Conservation (phyloP, 1,139 yeast genomes). For the Lodderomyces orthopsilosis region DNA sequence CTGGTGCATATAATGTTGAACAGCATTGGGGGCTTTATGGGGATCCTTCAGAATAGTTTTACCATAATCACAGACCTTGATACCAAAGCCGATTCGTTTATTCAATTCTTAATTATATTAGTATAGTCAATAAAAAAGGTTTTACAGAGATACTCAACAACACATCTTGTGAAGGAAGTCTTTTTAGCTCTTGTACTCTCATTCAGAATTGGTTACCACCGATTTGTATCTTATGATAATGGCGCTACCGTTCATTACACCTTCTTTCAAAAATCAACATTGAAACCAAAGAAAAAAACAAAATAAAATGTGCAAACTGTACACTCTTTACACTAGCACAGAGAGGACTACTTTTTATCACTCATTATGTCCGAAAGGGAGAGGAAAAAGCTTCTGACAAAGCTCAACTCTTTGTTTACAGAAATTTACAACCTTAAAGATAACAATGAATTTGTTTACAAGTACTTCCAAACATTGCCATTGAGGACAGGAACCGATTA, state of each 20-base stretch:
- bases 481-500: slow-evolving; percentile 45
- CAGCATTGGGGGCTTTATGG: slow-evolving; percentile 68
- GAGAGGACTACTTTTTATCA: too few relatives aligned
- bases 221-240: too few relatives aligned
- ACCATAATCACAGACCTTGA: background rate
- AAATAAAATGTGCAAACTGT: too few relatives aligned
- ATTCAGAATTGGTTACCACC: too few relatives aligned
- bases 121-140: background rate
- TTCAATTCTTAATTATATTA: slow-evolving; percentile 1
- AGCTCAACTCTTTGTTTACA: slow-evolving; percentile 39
- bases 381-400: slow-evolving; percentile 39
- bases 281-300: background rate
- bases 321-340: too few relatives aligned
- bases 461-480: slow-evolving; percentile 53
- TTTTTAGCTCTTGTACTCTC: too few relatives aligned
- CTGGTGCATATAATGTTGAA: slow-evolving; percentile 65
- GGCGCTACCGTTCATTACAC: background rate
- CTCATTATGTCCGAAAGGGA: slow-evolving; percentile 32
- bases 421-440: slow-evolving; percentile 46
- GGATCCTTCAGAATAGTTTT: slow-evolving; percentile 18
- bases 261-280: background rate
- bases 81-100: background rate
- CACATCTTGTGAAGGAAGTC: too few relatives aligned
- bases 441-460: slow-evolving; percentile 40
- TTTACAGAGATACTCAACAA: background rate